Evolutionary conservation across 495 filamentous ascomycete species (phyloP).

Genomic region (Trichoderma parareesei): DNA sequence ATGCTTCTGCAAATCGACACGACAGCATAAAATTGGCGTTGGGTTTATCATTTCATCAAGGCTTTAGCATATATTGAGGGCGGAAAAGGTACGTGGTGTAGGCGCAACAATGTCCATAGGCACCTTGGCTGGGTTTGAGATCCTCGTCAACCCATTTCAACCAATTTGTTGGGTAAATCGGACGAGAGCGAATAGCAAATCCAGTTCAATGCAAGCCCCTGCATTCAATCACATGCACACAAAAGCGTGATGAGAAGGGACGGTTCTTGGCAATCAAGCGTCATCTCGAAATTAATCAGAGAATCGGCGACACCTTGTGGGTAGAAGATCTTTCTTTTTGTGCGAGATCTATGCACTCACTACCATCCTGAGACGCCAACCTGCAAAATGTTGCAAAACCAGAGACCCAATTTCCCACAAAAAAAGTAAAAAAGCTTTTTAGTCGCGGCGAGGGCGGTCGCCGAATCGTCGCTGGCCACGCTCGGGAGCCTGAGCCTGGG

Average conservation of each 20-base stretch:
- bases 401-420: conserved; percentile 10
- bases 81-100: neutral
- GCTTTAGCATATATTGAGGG: neutral
- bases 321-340: conserved; percentile 49
- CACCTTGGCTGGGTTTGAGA: neutral
- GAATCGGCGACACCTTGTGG: conserved; percentile 87
- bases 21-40: neutral
- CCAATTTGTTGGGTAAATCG: neutral
- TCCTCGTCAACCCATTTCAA: neutral
- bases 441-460: conserved; percentile 38
- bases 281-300: conserved; percentile 52
- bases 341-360: conserved; percentile 42
- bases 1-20: neutral
- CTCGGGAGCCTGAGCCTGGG: conserved; percentile 78
- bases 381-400: conserved; percentile 23
- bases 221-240: neutral
- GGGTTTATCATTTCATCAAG: neutral
- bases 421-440: conserved; percentile 32
- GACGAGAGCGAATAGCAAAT: neutral
- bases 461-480: conserved; percentile 53
- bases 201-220: neutral
- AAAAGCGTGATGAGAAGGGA: conserved; percentile 14
- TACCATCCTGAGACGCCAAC: conserved; percentile 40
- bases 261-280: conserved; percentile 82
- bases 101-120: neutral